phyloP scores from a whole-genome alignment of 2,329 filamentous ascomycete species.

The Blastomyces gilchristii region DNA sequence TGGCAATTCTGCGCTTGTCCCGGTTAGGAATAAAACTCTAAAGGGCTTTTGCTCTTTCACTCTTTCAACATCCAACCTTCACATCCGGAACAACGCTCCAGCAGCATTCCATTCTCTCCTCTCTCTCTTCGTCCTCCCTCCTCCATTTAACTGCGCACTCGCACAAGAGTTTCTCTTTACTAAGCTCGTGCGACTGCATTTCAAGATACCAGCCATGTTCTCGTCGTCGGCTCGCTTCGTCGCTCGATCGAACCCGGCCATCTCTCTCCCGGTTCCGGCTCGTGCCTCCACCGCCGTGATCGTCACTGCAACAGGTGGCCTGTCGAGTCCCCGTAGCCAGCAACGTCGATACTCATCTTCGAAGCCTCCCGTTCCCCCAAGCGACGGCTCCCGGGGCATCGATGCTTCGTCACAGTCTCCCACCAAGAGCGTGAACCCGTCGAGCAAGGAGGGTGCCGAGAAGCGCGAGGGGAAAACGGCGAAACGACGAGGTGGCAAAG shows the following conservation, averaged over 20 bases:
- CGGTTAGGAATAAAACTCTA: neutral
- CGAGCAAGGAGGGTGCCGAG: conserved; percentile 25
- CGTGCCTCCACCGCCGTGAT: conserved; percentile 25
- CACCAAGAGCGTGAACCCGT: conserved; percentile 30
- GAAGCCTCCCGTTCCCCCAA: conserved; percentile 38
- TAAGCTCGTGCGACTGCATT: conserved; percentile 3
- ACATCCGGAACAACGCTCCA: neutral
- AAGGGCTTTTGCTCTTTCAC: neutral
- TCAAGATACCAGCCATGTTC: conserved; percentile 29
- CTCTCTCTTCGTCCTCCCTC: neutral
- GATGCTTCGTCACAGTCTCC: conserved; percentile 32
- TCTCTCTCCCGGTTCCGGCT: conserved; percentile 25
- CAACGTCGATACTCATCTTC: conserved; percentile 41
- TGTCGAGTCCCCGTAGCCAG: conserved; percentile 29
- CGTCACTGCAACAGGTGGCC: conserved; percentile 21
- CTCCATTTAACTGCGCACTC: conserved; percentile 9
- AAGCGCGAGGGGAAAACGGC: conserved; percentile 25
- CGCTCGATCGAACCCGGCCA: conserved; percentile 28
- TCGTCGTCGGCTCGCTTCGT: conserved; percentile 38
- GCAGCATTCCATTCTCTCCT: neutral
- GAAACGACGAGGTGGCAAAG: conserved; percentile 28
- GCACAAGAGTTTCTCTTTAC: neutral
- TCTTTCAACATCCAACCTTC: neutral
- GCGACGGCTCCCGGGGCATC: conserved; percentile 34
- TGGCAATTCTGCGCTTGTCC: neutral